phyloP scores from a whole-genome alignment of 805 yeast species.

The Candida chauliodis region DNA sequence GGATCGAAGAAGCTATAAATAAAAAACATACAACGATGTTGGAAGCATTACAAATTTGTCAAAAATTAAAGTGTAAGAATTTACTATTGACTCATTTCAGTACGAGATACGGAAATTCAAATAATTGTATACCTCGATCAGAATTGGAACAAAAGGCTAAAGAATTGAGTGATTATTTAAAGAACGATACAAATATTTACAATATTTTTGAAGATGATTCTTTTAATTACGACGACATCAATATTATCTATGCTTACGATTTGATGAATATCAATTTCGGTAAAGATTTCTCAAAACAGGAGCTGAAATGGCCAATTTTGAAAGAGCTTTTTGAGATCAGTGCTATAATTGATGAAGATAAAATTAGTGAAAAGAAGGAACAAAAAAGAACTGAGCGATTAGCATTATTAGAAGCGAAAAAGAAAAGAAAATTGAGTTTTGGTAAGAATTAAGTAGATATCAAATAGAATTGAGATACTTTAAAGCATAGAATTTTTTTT shows the following conservation, averaged over 20 bases:
- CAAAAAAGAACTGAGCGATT: constrained; percentile 32
- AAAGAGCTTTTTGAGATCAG: constrained; percentile 18
- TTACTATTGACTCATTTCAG: constrained; percentile 87
- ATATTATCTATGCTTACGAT: constrained; percentile 32
- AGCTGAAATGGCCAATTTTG: constrained; percentile 15
- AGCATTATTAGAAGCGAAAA: constrained; percentile 14
- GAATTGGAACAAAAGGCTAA: constrained; percentile 18
- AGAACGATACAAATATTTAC: constrained; percentile 16
- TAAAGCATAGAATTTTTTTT: no score
- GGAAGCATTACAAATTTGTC: constrained; percentile 75
- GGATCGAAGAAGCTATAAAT: constrained; percentile 70
- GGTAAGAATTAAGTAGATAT: no score
- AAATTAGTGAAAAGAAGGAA: constrained; percentile 28
- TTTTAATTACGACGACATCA: constrained; percentile 20
- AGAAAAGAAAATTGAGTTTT: constrained; percentile 18
- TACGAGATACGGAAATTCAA: constrained; percentile 62
- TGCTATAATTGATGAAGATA: constrained; percentile 18
- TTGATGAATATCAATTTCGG: constrained; percentile 30
- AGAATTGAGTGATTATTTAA: constrained; percentile 28
- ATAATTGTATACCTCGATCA: constrained; percentile 23
- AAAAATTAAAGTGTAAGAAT: constrained; percentile 67
- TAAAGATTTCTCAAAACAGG: constrained; percentile 7
- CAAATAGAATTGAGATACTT: not conserved
- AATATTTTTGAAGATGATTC: constrained; percentile 21
- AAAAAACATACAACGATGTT: constrained; percentile 86